Evolutionary conservation across 1,284 basidiomycete genomes (phyloP), one percentile per base, ranked within the genome.

Genomic region (Salmacisia buchloeana): DNA sequence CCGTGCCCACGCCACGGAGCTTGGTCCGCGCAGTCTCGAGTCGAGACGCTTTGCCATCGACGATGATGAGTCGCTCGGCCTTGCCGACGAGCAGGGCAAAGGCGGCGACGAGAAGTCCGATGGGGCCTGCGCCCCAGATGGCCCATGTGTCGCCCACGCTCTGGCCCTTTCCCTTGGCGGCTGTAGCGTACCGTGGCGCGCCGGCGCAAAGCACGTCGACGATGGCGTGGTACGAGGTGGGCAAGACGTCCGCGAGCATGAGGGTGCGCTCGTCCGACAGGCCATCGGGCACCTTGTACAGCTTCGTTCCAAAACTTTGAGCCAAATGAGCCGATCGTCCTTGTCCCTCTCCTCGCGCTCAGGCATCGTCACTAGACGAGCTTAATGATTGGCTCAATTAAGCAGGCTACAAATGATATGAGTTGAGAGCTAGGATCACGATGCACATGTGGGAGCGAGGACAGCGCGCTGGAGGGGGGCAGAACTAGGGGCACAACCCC

Each of bases 171-270:
- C n/a, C n/a, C n/a, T n/a, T n/a, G n/a, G n/a, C n/a, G n/a, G n/a
- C n/a, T n/a, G n/a, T n/a, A n/a, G n/a, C n/a, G n/a, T n/a, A n/a
- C 18, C 25, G 29, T 3, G 10, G 9, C 6, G n/a, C 46, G 23
- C 13, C n/a, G 9, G 27, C 23, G n/a, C 27, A 21, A 25, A 43
- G 39, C 49, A 89, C 87, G 71, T 89, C 87, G 33, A 86, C 84
- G 7, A 89, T 87, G 41, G 82, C 82, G 76, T 90, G 89, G 74
- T 89, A 90, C n/a, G 85, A 85, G 0, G 88, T 89, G 5, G 85
- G 84, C 3, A 89, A 81, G n/a, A 90, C 84, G 69, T 90, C 88
- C 4, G 86, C 88, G 7, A 90, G 82, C 75, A 85, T 87, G 2
- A 89, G 68, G 0, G 82, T 87, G 58, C 63, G 63, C 34, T 73